Base-by-base conservation (phyloP, 352 stramenopile genomes). In the Phytophthora pisi region DNA sequence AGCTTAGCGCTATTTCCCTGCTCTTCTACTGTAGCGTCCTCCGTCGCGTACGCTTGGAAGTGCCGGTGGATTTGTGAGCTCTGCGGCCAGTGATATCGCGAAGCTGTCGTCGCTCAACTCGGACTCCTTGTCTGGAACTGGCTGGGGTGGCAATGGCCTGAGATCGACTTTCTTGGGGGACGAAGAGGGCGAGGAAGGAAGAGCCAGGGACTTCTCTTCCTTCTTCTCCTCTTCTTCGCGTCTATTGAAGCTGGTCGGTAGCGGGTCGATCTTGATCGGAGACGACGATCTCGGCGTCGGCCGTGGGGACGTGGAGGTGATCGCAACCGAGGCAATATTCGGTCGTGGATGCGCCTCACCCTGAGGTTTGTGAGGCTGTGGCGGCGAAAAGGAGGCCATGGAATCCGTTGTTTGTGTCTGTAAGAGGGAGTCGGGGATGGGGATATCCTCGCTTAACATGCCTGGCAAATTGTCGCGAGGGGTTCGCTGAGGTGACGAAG, bases 1-100 rank as follows among this genome's bases (percentile, higher is more conserved):
- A 16, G 38, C 43, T 57, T 28, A 51, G 38, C 59, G 28, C 28
- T 52, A 40, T 23, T 68, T 74, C 13, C 47, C 49, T 63, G 57
- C 61, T 20, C 71, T 68, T 50, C 78, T 85, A 26, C 71, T 84
- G 70, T 89, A 90, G 45, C 83, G 61, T 13, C 88, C 81, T 28
- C 77, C 79, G 13, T 72, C 83, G 38, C 75, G 77, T 16, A 91
- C 79, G 36, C 69, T 86, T 5, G 83, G 83, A 20, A 91, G 68
- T 7, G 77, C 68, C 20, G 57, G 16, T 11, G 57, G 36, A 49
- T 51, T 56, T 18, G 54, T 56, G 34, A 56, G 30, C 15, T 71
- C 56, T 13, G 56, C 11, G 9, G 67, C 51, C 1, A 68, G 31
- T 1, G 62, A 51, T 13, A 62, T 6, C 2, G 46, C 53, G 34